Percentiles rank a stretch among this genome's conserved stretches.
Evolutionary conservation across 179 eudicot genomes (phyloP).

Genomic region (Gypsophila paniculata): DNA sequence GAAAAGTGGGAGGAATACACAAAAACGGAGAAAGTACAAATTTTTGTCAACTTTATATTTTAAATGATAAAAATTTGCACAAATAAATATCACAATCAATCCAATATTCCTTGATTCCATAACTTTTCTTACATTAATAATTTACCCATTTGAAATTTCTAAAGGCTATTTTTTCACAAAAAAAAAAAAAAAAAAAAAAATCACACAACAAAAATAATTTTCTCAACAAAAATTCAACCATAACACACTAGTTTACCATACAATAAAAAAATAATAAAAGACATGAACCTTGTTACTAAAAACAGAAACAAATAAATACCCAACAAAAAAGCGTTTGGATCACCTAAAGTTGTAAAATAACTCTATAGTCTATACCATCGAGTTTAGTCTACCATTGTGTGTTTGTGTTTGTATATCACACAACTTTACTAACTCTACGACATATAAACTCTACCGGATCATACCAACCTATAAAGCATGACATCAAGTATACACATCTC

Average conservation of each 20-base stretch:
- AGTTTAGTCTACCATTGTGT: too few species aligned
- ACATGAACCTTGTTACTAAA: background rate
- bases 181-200: background rate
- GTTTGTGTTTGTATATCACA: too few species aligned
- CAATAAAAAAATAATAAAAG: background rate
- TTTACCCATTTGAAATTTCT: background rate
- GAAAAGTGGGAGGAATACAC: too few species aligned
- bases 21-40: too few species aligned
- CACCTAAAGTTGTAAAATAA: too few species aligned
- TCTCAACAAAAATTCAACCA: background rate
- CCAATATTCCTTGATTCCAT: background rate
- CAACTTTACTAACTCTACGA: too few species aligned
- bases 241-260: background rate
- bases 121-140: background rate
- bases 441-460: too few species aligned
- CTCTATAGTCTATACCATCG: too few species aligned
- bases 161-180: too few species aligned
- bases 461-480: background rate
- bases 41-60: background rate
- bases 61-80: background rate
- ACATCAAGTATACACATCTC: background rate
- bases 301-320: background rate
- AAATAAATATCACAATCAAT: background rate
- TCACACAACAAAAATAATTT: background rate
- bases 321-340: background rate